A percentile compares a stretch with the other conserved stretches of the same genome.
These are phyloP conservation scores for Arthrinium phaeospermum DNA, from an alignment of 2,329 filamentous ascomycete genomes.

Conservation along the genomic window DNA sequence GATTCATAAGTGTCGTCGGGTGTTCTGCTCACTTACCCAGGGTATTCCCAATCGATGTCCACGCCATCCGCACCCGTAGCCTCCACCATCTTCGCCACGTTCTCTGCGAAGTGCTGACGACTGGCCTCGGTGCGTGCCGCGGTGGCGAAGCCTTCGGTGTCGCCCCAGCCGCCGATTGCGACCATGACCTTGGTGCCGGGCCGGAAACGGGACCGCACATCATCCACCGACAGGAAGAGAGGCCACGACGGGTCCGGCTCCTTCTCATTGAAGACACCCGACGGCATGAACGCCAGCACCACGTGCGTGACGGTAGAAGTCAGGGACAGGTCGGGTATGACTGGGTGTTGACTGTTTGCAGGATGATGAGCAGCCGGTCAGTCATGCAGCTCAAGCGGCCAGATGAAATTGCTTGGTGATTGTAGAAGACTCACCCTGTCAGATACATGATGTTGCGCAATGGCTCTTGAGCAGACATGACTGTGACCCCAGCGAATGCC, in stretches of 20 bases:
- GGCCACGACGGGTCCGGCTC: conserved; percentile 52
- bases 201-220: conserved; percentile 58
- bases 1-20: background rate
- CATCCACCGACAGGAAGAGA: conserved; percentile 54
- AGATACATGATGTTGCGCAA: conserved; percentile 42
- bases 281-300: conserved; percentile 60
- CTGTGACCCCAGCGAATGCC: background rate
- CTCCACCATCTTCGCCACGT: conserved; percentile 59
- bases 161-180: conserved; percentile 70
- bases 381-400: background rate
- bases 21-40: conserved; percentile 29
- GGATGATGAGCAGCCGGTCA: background rate
- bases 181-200: conserved; percentile 64
- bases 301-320: conserved; percentile 57
- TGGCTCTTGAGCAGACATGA: background rate
- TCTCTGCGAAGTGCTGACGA: conserved; percentile 60
- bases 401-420: background rate
- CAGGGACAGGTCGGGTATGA: conserved; percentile 30
- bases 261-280: conserved; percentile 53
- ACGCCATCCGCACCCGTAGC: conserved; percentile 64
- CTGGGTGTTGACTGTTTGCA: conserved; percentile 36
- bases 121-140: conserved; percentile 53
- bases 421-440: conserved; percentile 33
- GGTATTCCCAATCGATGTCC: conserved; percentile 72
- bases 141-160: conserved; percentile 59